Evolutionary conservation across 805 yeast genomes (phyloP), one percentile per base, ranked within the genome.

Genomic region (Sugiyamaella mastotermitis): DNA sequence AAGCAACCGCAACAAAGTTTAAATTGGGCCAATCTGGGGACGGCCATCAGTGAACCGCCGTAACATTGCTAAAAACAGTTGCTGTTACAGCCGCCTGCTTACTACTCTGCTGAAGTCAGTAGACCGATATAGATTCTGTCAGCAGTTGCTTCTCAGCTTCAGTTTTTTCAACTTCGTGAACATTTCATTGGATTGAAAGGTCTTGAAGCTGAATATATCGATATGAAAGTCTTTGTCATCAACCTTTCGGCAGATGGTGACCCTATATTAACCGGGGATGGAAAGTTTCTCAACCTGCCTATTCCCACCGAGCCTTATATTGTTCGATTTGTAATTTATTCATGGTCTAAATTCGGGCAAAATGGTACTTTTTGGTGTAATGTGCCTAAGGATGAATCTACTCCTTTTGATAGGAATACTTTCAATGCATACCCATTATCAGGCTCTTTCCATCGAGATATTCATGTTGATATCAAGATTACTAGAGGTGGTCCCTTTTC

Each of bases 401-500:
- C 62, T 2, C 52, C 48, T 7, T 88, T 82, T 51, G 67, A 73
- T 11, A 70, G 97, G 45, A 56, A 68, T 30, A 66, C 61, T 35
- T 84, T 73, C 57, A 66, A 69, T 45, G 69, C 74, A 56, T 69
- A 29, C 68, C 81, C 38, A 15, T 47, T 62, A 19, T 7, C 9
- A 18, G 16, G 22, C 6, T 16, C 21, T 18, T 80, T 88, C 56
- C 78, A 77, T 51, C 58, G 71, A 36, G 92, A 87, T 55, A 66
- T 74, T 35, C 57, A 64, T 24, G 61, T 88, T 14, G 76, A 73
- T 43, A 66, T 90, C 35, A 67, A 72, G 6, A 74, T 90, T 38
- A 75, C 60, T 52, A 60, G 55, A 5, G 87, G 96, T 1, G 98
- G 98, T 2, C 72, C 94, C 1, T 90, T 72, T 60, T 72, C 82